Conservation (phyloP, 208 protist species). For the Histomonas meleagridis region DNA sequence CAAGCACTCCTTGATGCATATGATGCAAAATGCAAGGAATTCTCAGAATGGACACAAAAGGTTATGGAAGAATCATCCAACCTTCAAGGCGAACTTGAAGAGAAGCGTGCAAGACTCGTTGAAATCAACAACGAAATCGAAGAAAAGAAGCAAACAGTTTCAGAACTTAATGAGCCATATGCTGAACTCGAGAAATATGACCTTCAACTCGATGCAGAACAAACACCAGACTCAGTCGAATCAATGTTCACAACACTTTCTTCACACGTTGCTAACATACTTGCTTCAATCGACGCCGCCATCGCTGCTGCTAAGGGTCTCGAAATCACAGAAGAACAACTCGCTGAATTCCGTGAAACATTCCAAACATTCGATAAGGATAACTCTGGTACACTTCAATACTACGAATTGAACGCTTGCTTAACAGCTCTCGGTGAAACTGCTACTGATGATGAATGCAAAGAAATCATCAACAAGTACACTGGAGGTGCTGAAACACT, state of each 20-base stretch:
- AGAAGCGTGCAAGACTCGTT: background rate
- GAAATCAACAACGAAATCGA: background rate
- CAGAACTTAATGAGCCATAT: background rate
- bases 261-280: background rate
- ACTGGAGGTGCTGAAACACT: background rate
- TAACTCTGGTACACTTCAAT: background rate
- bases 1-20: background rate
- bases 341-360: background rate
- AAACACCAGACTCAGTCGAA: background rate
- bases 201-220: background rate
- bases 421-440: background rate
- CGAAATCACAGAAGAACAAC: slow-evolving; percentile 22
- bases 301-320: slow-evolving; percentile 20
- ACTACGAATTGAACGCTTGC: background rate
- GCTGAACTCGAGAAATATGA: background rate
- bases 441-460: background rate
- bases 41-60: background rate
- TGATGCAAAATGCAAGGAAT: background rate
- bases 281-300: background rate
- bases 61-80: background rate
- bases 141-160: background rate
- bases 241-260: background rate
- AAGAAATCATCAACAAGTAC: background rate
- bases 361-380: slow-evolving; percentile 11
- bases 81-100: background rate